A percentile compares a stretch with the other conserved stretches of the same genome.
phyloP scores from a whole-genome alignment of 148 eudicot genomes.

The Limonium bicolor region DNA sequence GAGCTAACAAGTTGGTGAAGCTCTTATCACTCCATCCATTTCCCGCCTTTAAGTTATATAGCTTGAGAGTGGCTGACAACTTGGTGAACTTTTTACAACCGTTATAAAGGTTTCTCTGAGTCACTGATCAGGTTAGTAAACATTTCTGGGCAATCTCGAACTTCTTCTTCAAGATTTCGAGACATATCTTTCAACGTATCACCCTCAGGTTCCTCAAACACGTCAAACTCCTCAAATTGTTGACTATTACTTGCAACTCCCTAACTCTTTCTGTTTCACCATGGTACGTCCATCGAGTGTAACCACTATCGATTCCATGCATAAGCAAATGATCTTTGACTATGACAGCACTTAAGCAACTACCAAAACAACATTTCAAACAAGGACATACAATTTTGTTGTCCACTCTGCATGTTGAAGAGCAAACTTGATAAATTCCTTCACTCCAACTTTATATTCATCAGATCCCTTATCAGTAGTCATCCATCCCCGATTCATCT shows the following conservation, averaged over 20 bases:
- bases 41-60: conserved; percentile 1
- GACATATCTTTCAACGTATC: neutral
- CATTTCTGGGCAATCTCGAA: neutral
- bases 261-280: neutral
- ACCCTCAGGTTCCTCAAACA: neutral
- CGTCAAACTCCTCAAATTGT: too few relatives aligned
- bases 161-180: neutral
- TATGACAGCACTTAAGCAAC: neutral
- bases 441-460: conserved; percentile 1
- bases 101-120: neutral
- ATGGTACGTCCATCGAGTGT: conserved; percentile 1
- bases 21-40: conserved; percentile 5
- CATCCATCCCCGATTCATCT: conserved; percentile 9
- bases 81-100: conserved; percentile 1
- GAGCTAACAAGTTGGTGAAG: neutral
- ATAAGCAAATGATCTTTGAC: neutral
- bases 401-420: neutral
- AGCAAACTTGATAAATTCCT: conserved; percentile 3
- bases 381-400: conserved; percentile 4
- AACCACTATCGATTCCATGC: neutral
- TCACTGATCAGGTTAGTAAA: neutral
- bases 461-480: neutral
- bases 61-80: neutral
- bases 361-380: neutral
- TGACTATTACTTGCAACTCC: too few relatives aligned